Evolutionary conservation across 306 rosid species (phyloP), one percentile per base, ranked within the genome.

Genomic region (Cicer pinnatifidum): DNA sequence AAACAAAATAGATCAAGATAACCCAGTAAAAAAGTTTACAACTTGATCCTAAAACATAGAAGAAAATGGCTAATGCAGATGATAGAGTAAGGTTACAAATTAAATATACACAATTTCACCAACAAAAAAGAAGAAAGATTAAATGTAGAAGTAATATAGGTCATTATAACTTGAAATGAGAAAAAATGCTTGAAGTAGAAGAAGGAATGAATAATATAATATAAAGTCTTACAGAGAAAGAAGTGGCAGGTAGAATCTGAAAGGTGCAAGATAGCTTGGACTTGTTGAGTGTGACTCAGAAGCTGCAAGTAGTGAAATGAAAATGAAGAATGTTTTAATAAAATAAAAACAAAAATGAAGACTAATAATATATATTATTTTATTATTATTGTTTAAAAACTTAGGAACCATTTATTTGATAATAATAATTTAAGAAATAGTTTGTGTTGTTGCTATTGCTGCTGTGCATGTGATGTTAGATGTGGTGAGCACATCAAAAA

Each of bases 1-100:
- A 69, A 66, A 39, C 75, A 35, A 38, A 23, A 23, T 84, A 86
- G 97, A 91, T 88, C 92, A 85, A 71, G 67, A 63, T 62, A 69
- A 75, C 40, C 67, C 47, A 62, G 48, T 11, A 6, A 65, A 19
- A 69, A 46, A 67, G 19, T 4, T 52, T 35, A 50, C 6, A 64
- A 38, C 50, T 66, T 23, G 50, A 85, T 54, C 81, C 83, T 72
- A 64, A 80, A 69, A 75, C 19, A 47, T 12, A 73, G 65, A 44
- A 77, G 62, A 78, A 72, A 69, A 62, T 23, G 4, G 69, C 48
- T 66, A 88, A 82, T 83, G 96, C 78, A 70, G 83, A 59, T 71
- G 20, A 73, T 9, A 76, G 79, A 67, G 67, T 47, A 17, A 20
- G 50, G 12, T 63, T 4, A 41, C 9, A 45, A 48, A 80, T 74